Evolutionary conservation across 257 asterid species (phyloP), one percentile per base, ranked within the genome.

Genomic region (Ophiorrhiza pumila): DNA sequence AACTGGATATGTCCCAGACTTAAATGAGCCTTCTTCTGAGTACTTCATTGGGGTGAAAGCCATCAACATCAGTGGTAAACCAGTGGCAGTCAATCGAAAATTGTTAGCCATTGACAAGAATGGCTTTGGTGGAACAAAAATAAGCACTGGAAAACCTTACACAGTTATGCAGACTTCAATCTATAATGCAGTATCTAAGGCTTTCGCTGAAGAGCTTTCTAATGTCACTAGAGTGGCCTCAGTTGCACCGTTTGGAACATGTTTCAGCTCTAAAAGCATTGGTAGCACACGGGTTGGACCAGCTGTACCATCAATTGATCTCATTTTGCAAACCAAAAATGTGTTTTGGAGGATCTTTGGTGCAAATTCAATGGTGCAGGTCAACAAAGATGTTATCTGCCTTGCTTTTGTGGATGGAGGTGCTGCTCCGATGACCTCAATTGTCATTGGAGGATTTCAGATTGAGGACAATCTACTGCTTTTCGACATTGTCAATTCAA

Each of bases 381-480:
- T 91, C n/a, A 85, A 77, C 71, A 53, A 78, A 69, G 72, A 78
- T 41, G 87, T 83, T 0, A 57, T 50, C 46, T 89, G 96, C 52
- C 80, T 90, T 22, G 95, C 72, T 3, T 81, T 90, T 34, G 85
- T 90, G 59, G 91, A 88, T 31, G 95, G 79, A 0, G 91, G 92
- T 0, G 23, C 74, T 37, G 29, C 37, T 11, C 89, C 91, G 29
- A 80, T 62, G 57, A 85, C 91, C 15, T 71, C 96, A 41, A 77
- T 80, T 42, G 82, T 73, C 35, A 73, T 82, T 7, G 86, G 86
- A 46, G 79, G 76, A 2, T 73, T 70, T 71, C 86, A 82, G 62
- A 64, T 82, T 25, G 84, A 82, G 63, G 78, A 79, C 61, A 82
- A 76, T 43, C 71, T 79, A 17, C 35, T 82, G 53, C 76, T 76